Conservation (phyloP, 139 green algal species). For the Chlamydomonas schloesseri region DNA sequence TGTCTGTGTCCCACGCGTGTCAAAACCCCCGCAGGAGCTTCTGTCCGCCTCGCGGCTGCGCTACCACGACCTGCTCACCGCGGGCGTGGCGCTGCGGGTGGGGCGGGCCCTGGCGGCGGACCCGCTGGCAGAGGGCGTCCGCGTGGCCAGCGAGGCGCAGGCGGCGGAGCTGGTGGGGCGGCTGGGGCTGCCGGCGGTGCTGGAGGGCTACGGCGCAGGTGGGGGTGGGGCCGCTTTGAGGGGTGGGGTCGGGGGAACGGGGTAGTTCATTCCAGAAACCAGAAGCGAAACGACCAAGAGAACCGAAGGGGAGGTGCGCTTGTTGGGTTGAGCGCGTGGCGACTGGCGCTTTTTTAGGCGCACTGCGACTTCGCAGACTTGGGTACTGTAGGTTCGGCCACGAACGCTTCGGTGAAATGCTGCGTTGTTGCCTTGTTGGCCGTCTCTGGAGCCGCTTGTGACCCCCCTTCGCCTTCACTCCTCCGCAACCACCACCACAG, state of each 20-base stretch:
- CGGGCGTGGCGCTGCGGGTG: conserved; percentile 23
- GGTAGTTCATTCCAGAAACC: background rate
- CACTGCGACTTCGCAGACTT: too few species aligned
- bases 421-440: too few species aligned
- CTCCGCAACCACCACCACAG: background rate
- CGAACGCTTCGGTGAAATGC: too few species aligned
- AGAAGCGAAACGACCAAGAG: too few species aligned
- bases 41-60: conserved; percentile 19
- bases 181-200: conserved; percentile 66
- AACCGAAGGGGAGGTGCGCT: too few species aligned
- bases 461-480: too few species aligned
- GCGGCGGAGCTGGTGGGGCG: conserved; percentile 44
- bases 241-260: background rate
- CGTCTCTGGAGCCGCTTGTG: too few species aligned
- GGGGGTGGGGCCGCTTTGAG: too few species aligned
- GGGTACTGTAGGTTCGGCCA: too few species aligned
- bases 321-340: too few species aligned
- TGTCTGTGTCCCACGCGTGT: too few species aligned
- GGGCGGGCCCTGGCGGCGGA: conserved; percentile 16
- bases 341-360: too few species aligned
- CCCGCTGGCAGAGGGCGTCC: background rate
- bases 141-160: conserved; percentile 31
- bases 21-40: conserved; percentile 22
- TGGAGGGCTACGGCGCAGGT: conserved; percentile 29
- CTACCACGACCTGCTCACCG: conserved; percentile 71